Base-by-base conservation (phyloP, 306 rosid genomes). In the Sicyos baderoa region DNA sequence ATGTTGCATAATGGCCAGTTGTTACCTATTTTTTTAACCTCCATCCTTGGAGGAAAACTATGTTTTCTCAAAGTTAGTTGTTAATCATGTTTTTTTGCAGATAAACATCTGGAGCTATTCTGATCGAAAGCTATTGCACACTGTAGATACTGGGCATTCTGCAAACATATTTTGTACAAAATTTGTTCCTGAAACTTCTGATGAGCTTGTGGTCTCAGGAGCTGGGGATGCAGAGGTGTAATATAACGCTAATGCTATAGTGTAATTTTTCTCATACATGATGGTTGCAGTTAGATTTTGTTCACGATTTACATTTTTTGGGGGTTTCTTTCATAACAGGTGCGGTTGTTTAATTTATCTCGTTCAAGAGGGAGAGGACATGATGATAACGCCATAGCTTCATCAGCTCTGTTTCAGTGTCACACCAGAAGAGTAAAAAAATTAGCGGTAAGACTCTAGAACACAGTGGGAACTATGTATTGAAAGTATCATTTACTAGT, bases 151-250 rank as follows among this genome's bases (percentile, higher is more conserved):
- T 9, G 99, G 99, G 77, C 99, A 94, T 74, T 56, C 91, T 57
- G 87, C 97, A 15, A 90, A 94, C 82, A 90, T 93, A 83, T 93
- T 90, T 80, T 93, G 99, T 68, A 82, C 97, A 18, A 94, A 90
- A 80, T 94, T 94, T 73, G 72, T 94, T n/a, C 99, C 97, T 29
- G 99, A 90, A 82, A 94, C 96, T 70, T 85, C 91, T 35, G 95
- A 90, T 80, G 97, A 94, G 79, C 94, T 94, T 80, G 99, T 94
- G 53, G 95, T 68, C 64, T 94, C 99, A 25, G 99, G 97, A 69
- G 99, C 99, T 52, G 99, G 95, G 79, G 99, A 94, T 84, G 89
- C 95, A 72, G 97, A 88, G 86, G 99, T 59, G 44, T 94, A 29
- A 18, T 27, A 17, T 16, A 45, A 23, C 23, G n/a, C n/a, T n/a